Evolutionary conservation across 257 asterid species (phyloP).

Genomic region (Capsicum baccatum): DNA sequence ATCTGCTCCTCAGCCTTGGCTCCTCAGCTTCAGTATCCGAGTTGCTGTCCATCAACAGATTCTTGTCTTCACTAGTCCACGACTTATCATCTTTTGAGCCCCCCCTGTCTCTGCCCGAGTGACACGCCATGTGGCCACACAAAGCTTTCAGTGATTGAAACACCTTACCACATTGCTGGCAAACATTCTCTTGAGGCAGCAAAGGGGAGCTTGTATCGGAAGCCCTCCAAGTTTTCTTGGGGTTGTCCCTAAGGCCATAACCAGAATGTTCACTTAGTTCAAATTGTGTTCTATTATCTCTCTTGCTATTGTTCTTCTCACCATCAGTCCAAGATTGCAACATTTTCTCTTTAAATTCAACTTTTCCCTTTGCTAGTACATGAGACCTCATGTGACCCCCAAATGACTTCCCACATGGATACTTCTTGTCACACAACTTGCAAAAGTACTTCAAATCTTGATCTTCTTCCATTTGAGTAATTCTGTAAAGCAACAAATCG

Average conservation of each 20-base stretch:
- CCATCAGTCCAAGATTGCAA: constrained; percentile 36
- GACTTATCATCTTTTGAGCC: constrained; percentile 69
- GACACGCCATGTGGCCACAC: constrained; percentile 99
- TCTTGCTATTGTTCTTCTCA: constrained; percentile 31
- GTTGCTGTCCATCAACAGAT: constrained; percentile 55
- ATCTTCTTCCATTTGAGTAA: constrained; percentile 54
- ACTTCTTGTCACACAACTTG: constrained; percentile 72
- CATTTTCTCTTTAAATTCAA: constrained; percentile 47
- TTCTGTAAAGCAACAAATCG: background rate
- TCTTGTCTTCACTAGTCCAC: constrained; percentile 78
- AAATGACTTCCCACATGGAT: constrained; percentile 82
- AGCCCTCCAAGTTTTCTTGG: constrained; percentile 85
- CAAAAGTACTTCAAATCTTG: constrained; percentile 64
- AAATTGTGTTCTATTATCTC: constrained; percentile 34
- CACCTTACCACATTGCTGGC: constrained; percentile 95
- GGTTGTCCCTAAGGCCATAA: constrained; percentile 84
- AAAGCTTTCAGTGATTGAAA: constrained; percentile 88
- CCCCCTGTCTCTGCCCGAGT: constrained; percentile 70
- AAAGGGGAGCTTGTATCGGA: constrained; percentile 57
- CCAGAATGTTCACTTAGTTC: constrained; percentile 59
- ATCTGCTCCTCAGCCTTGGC: constrained; percentile 48
- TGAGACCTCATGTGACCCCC: constrained; percentile 97
- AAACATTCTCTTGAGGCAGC: constrained; percentile 62
- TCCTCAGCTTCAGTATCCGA: constrained; percentile 76
- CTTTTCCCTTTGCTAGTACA: constrained; percentile 51